Percentiles rank a stretch among this genome's conserved stretches.
Evolutionary conservation across 495 filamentous ascomycete genomes (phyloP).

Genomic region (Aspergillus cavernicola): DNA sequence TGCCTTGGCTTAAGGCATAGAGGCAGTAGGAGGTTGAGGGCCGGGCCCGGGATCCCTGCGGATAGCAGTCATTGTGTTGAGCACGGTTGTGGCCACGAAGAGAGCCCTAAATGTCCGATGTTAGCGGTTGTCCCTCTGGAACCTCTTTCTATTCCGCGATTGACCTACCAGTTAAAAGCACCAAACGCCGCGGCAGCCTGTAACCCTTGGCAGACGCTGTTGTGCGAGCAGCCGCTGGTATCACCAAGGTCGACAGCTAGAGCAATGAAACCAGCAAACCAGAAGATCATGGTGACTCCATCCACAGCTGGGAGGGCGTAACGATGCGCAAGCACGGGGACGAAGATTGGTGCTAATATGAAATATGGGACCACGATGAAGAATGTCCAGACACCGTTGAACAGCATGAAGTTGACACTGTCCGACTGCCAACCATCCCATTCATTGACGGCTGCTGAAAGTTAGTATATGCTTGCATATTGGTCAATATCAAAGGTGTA

Average conservation of each 20-base stretch:
- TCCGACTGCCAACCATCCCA: conserved; percentile 14
- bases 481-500: conserved; percentile 9
- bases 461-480: conserved; percentile 12
- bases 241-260: conserved; percentile 57
- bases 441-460: conserved; percentile 27
- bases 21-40: conserved; percentile 9
- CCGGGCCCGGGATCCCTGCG: conserved; percentile 8
- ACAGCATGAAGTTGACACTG: conserved; percentile 68
- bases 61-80: conserved; percentile 18
- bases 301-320: conserved; percentile 63
- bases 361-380: conserved; percentile 63
- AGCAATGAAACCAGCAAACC: conserved; percentile 81
- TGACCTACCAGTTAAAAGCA: conserved; percentile 54
- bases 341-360: conserved; percentile 56
- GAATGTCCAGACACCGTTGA: conserved; percentile 68
- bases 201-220: conserved; percentile 42
- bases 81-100: conserved; percentile 46
- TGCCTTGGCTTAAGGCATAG: background rate
- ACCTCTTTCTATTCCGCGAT: background rate
- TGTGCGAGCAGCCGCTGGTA: conserved; percentile 38
- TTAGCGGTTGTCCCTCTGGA: conserved; percentile 1
- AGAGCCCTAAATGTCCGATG: conserved; percentile 38
- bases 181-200: conserved; percentile 53
- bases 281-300: conserved; percentile 74
- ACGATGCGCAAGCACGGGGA: conserved; percentile 54